Conservation (phyloP, 1,284 basidiomycete species). For the Laetiporus sulphureus region DNA sequence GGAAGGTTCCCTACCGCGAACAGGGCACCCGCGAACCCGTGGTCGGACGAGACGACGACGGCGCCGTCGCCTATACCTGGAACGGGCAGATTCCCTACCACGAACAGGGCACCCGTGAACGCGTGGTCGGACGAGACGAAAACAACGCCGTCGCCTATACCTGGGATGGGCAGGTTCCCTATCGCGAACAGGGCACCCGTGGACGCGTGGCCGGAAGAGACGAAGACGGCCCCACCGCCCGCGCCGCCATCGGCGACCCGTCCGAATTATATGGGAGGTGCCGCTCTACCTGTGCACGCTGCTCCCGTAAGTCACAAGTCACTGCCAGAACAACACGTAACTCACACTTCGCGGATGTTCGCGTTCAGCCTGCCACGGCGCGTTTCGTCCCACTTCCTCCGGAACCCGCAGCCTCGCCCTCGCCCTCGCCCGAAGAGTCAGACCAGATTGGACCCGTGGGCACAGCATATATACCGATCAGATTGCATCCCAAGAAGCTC, state of each 20-base stretch:
- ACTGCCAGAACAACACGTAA: not conserved
- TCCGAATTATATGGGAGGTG: too few relatives aligned
- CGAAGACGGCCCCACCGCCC: conserved; percentile 29
- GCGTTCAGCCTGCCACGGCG: conserved; percentile 12
- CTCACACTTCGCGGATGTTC: not conserved
- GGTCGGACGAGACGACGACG: conserved; percentile 49
- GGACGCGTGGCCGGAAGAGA: conserved; percentile 56
- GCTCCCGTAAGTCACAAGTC: conserved; percentile 14
- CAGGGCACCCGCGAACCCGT: conserved; percentile 44
- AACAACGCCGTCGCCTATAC: conserved; percentile 37
- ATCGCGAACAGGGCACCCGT: conserved; percentile 31
- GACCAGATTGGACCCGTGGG: conserved; percentile 81
- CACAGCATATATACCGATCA: conserved; percentile 84
- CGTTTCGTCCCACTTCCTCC: conserved; percentile 21
- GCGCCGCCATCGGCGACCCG: conserved; percentile 44
- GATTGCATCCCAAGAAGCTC: conserved; percentile 80
- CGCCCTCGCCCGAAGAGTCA: conserved; percentile 54
- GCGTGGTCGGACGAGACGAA: conserved; percentile 58
- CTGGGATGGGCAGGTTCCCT: conserved; percentile 21
- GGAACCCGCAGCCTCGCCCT: conserved; percentile 33
- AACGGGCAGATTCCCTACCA: conserved; percentile 17
- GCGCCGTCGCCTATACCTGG: conserved; percentile 36
- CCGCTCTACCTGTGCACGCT: too few relatives aligned
- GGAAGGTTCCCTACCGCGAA: conserved; percentile 17
- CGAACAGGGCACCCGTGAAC: conserved; percentile 36